A percentile compares a stretch with the other conserved stretches of the same genome.
Conservation (phyloP, 73 alveolate species). For the Durusdinium trenchii region DNA sequence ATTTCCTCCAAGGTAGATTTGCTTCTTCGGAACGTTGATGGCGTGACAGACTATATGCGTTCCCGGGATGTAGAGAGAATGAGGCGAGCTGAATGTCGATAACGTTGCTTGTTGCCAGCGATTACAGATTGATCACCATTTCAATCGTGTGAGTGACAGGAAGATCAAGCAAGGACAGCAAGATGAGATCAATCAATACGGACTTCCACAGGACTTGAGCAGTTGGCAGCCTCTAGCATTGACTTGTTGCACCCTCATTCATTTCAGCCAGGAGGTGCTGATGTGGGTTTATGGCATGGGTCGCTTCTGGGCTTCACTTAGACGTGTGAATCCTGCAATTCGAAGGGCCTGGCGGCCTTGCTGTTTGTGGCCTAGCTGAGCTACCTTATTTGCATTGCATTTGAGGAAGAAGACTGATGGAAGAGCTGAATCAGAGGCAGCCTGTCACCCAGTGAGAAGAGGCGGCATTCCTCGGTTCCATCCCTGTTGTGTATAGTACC, state of each 20-base stretch:
- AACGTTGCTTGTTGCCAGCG: background rate
- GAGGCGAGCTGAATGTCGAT: background rate
- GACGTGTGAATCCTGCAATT: background rate
- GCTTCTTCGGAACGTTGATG: slow-evolving; percentile 82
- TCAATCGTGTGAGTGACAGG: background rate
- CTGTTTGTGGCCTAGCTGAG: too few relatives aligned
- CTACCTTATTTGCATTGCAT: background rate
- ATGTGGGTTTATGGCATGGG: slow-evolving; percentile 93
- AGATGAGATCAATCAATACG: background rate
- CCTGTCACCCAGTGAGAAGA: background rate
- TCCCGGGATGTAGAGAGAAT: slow-evolving; percentile 70
- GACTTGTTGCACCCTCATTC: too few relatives aligned
- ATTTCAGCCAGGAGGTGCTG: background rate
- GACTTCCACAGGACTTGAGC: slow-evolving; percentile 59
- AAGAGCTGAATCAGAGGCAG: slow-evolving; percentile 83
- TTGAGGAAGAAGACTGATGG: slow-evolving; percentile 62
- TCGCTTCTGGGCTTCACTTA: slow-evolving; percentile 2
- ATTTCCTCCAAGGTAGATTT: background rate
- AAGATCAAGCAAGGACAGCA: slow-evolving; percentile 39
- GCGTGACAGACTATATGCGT: slow-evolving; percentile 78
- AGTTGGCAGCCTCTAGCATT: background rate
- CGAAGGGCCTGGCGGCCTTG: too few relatives aligned
- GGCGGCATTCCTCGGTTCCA: too few relatives aligned
- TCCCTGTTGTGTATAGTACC: too few relatives aligned
- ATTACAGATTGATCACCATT: background rate